Base-by-base conservation (phyloP, 495 filamentous ascomycete species). In the Hypoxylon crocopeplum region DNA sequence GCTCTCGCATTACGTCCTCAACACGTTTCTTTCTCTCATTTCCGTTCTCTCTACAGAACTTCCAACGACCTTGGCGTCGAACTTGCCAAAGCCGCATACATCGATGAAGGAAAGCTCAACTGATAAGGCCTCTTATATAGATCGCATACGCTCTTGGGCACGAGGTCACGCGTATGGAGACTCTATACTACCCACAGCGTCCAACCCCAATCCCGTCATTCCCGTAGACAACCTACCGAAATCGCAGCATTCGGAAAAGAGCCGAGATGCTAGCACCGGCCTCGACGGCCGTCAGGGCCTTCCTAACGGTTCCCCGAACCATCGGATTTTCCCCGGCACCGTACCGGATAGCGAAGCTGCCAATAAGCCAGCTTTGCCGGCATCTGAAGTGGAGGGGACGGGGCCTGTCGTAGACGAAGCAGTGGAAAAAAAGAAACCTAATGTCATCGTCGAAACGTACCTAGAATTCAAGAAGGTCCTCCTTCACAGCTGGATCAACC, bases 401-500 rank as follows among this genome's bases (percentile, higher is more conserved):
- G 77, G 79, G 85, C 19, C 82, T 87, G 67, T 79, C 77, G 44
- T 82, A 76, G 69, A 62, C 16, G 36, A 74, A 62, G 46, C 48
- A 13, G 69, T 53, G 15, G 27, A n/a, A 52, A 70, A 71, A 55
- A 71, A 71, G 37, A 77, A 79, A 68, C 68, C 69, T 6, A 79
- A 79, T 53, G 58, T 83, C 48, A 53, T 72, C 37, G 56, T 72
- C 38, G 74, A 81, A 52, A 85, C 87, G 57, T 77, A 74, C 51
- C 36, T 59, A 44, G 77, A 79, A 45, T 68, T 74, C 49, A 85
- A 80, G 71, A 68, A 76, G 37, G 81, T 87, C 59, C 45, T 90
- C 32, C 70, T 83, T 24, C 79, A 82, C 36, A 93, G 87, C 78
- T 90, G 86, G 82, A 74, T 94, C 74, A 94, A 96, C 72, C 46